phyloP scores from a whole-genome alignment of 2,329 filamentous ascomycete species.

The Paradendryphiella salina region DNA sequence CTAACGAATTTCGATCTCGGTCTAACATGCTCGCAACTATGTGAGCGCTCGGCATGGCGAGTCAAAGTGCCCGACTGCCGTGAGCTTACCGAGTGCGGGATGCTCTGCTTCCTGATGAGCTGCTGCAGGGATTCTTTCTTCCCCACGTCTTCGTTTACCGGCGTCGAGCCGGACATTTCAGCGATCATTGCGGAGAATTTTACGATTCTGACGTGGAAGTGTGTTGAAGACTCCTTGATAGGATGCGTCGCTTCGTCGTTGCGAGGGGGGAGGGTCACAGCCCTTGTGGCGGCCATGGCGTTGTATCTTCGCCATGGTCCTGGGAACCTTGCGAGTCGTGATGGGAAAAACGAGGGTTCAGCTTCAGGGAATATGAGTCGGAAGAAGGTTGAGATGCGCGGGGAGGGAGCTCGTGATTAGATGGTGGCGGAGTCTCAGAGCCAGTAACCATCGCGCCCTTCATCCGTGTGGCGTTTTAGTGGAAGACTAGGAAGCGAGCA shows the following conservation, averaged over 20 bases:
- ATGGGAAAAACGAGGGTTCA: not conserved
- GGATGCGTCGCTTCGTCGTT: not conserved
- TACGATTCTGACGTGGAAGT: not conserved
- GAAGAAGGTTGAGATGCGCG: not conserved
- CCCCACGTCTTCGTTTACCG: not conserved
- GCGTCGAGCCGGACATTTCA: not conserved
- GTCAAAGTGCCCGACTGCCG: not conserved
- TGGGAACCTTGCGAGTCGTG: constrained; percentile 12
- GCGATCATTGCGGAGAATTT: not conserved
- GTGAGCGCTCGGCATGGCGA: not conserved
- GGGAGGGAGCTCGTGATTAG: constrained; percentile 9
- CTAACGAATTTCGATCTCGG: constrained; percentile 1
- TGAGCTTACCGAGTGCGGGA: not conserved
- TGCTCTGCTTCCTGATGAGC: not conserved
- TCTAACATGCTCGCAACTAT: not conserved
- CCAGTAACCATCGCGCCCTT: not conserved
- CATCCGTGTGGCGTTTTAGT: not conserved
- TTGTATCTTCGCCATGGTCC: not conserved
- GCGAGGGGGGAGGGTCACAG: constrained; percentile 11
- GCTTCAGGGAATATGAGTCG: constrained; percentile 6
- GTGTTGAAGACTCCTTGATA: not conserved
- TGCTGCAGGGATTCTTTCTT: not conserved
- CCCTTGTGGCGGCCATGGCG: constrained; percentile 3
- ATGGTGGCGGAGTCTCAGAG: constrained; percentile 4
- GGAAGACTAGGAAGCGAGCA: constrained; percentile 8